Evolutionary conservation across 2,329 filamentous ascomycete genomes (phyloP).

Genomic region (Dothiorella sarmentorum): DNA sequence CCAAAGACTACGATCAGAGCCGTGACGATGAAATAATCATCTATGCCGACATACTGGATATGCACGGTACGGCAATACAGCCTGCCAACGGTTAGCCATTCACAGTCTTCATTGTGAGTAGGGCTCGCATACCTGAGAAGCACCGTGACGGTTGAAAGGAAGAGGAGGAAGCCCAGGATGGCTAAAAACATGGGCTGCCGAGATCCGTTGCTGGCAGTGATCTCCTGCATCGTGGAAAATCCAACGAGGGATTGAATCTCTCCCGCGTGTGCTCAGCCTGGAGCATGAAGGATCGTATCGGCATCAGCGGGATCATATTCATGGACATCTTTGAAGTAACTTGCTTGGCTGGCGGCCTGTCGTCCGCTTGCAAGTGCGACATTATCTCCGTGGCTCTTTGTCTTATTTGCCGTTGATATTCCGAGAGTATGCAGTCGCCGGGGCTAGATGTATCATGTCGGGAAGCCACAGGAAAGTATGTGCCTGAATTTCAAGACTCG

Average conservation of each 20-base stretch:
- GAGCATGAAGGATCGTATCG: not conserved
- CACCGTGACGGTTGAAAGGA: conserved; percentile 20
- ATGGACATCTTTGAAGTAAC: not conserved
- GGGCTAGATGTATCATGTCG: not conserved
- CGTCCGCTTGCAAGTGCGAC: not conserved
- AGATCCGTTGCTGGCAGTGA: conserved; percentile 23
- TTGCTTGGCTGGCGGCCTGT: not conserved
- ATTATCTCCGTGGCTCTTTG: not conserved
- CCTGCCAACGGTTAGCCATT: not conserved
- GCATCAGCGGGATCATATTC: not conserved
- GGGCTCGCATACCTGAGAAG: conserved; percentile 14
- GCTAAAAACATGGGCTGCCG: conserved; percentile 26
- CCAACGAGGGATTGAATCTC: not conserved
- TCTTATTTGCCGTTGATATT: not conserved
- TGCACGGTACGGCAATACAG: conserved; percentile 20
- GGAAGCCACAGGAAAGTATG: not conserved
- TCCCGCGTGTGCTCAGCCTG: not conserved
- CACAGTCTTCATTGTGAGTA: not conserved
- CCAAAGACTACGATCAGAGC: conserved; percentile 18
- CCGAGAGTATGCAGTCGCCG: not conserved
- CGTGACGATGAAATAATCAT: conserved; percentile 24
- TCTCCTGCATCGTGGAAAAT: conserved; percentile 16
- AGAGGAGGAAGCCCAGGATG: conserved; percentile 20
- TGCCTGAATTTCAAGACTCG: not conserved
- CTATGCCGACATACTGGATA: conserved; percentile 21